Evolutionary conservation across 768 basidiomycete species (phyloP).

Genomic region (Leccinum uliginosum): DNA sequence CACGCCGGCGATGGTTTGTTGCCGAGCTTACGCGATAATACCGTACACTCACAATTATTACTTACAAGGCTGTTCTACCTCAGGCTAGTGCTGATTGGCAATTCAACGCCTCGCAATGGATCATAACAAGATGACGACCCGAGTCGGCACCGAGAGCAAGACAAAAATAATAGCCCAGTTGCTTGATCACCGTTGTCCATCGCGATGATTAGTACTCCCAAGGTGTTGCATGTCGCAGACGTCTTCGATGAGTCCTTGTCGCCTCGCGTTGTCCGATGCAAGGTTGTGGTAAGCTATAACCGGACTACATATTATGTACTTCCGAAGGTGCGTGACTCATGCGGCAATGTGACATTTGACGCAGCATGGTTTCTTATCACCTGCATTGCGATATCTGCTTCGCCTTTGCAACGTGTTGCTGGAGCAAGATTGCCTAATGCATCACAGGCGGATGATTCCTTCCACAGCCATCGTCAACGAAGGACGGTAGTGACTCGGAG

Average conservation of each 20-base stretch:
- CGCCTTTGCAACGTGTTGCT: slow-evolving; percentile 6
- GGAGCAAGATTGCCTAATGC: not conserved
- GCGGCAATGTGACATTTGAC: not conserved
- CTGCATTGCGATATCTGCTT: not conserved
- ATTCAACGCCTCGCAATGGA: not conserved
- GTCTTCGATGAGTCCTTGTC: not conserved
- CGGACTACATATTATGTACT: not conserved
- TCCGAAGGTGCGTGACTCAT: not conserved
- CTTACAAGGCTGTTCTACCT: too few species aligned
- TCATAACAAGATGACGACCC: not conserved
- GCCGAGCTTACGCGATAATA: not conserved
- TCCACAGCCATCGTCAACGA: not conserved
- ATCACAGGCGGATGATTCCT: not conserved
- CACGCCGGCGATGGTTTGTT: not conserved
- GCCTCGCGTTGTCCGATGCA: not conserved
- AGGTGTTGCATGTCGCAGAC: not conserved
- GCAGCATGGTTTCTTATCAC: not conserved
- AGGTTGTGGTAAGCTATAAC: not conserved
- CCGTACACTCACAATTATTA: too few species aligned
- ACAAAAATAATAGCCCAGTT: not conserved
- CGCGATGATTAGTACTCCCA: not conserved
- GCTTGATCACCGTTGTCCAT: not conserved
- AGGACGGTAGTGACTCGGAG: not conserved
- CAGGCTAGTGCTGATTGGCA: not conserved
- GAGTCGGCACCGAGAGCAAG: not conserved